Evolutionary conservation across 129 eudicot genomes (phyloP).

Genomic region (Tagetes patula): DNA sequence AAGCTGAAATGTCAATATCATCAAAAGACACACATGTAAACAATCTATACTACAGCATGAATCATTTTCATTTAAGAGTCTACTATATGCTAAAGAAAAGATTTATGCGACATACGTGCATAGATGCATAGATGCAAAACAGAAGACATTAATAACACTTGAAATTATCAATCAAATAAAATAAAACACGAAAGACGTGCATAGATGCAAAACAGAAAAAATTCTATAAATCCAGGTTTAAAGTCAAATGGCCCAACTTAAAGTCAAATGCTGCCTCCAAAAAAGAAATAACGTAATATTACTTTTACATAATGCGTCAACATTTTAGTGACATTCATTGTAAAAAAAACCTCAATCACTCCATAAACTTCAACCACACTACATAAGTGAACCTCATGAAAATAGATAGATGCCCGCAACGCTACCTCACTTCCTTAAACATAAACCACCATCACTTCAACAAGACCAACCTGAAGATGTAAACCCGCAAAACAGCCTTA

Average conservation of each 20-base stretch:
- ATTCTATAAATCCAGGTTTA: slow-evolving; percentile 31
- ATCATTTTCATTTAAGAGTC: background rate
- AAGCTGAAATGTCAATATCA: too few species aligned
- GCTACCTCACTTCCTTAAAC: background rate
- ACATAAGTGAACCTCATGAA: slow-evolving; percentile 17
- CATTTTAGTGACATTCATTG: slow-evolving; percentile 21
- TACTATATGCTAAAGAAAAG: too few species aligned
- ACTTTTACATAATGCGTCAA: slow-evolving; percentile 36
- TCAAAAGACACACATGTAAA: too few species aligned
- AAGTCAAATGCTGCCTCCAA: slow-evolving; percentile 6
- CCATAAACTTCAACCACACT: slow-evolving; percentile 31
- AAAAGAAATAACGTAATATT: slow-evolving; percentile 19
- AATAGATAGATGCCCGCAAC: slow-evolving; percentile 9
- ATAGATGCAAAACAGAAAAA: background rate
- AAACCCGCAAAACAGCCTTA: background rate
- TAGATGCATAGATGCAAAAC: background rate
- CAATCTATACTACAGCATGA: too few species aligned
- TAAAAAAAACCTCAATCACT: slow-evolving; percentile 22
- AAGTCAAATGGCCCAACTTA: background rate
- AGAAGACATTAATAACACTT: background rate
- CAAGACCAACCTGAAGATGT: slow-evolving; percentile 26
- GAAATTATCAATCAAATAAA: background rate
- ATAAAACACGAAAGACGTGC: background rate
- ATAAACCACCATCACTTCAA: slow-evolving; percentile 7
- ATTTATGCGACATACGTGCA: too few species aligned